phyloP scores from a whole-genome alignment of 2,329 filamentous ascomycete species.

The Orbilia quercus region DNA sequence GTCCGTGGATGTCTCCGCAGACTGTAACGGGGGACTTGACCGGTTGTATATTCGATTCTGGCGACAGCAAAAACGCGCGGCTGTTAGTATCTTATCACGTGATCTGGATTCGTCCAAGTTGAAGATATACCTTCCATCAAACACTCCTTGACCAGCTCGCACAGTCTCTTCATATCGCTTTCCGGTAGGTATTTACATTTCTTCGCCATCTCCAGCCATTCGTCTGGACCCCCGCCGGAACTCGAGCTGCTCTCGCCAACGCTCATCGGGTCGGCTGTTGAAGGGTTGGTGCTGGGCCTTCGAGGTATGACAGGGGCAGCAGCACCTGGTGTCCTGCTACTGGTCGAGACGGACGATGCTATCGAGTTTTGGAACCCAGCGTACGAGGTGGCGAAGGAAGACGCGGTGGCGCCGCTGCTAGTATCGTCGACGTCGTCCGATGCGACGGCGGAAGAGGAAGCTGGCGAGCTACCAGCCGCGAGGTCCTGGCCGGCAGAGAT shows the following conservation, averaged over 20 bases:
- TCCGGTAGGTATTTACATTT: constrained; percentile 97
- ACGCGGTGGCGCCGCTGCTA: constrained; percentile 7
- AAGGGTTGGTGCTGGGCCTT: constrained; percentile 56
- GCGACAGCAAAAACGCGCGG: constrained; percentile 27
- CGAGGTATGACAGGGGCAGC: constrained; percentile 31
- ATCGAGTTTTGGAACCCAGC: constrained; percentile 51
- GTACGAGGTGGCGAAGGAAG: constrained; percentile 43
- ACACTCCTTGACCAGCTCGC: constrained; percentile 98
- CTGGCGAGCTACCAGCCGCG: constrained; percentile 34
- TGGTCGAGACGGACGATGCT: constrained; percentile 38
- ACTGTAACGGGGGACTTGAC: constrained; percentile 95
- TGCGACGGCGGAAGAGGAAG: constrained; percentile 43
- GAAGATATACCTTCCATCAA: constrained; percentile 86
- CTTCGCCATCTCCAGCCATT: constrained; percentile 97
- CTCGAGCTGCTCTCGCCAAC: constrained; percentile 76
- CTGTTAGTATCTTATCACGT: constrained; percentile 1
- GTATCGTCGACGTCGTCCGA: constrained; percentile 45
- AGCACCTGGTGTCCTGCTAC: constrained; percentile 54
- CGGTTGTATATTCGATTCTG: constrained; percentile 99
- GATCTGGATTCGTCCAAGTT: background rate
- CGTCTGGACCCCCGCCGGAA: constrained; percentile 85
- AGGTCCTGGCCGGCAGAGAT: constrained; percentile 33
- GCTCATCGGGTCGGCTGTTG: constrained; percentile 63
- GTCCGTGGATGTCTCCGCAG: constrained; percentile 97
- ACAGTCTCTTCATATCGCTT: constrained; percentile 96